Evolutionary conservation across 495 filamentous ascomycete genomes (phyloP).

Genomic region (Choiromyces venosus): DNA sequence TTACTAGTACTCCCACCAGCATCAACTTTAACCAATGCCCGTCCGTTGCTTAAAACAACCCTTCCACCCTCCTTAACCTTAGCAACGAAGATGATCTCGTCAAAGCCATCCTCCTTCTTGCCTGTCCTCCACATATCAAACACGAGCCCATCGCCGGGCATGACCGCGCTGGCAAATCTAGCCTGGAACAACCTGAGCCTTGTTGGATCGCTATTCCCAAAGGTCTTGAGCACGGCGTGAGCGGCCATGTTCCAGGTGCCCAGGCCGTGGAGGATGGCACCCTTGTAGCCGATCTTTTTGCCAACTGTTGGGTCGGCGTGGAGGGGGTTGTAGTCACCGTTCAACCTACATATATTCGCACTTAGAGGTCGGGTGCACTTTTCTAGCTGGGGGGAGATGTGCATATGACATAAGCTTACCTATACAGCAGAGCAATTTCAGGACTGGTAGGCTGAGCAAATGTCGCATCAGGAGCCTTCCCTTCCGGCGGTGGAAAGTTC

Average conservation of each 20-base stretch:
- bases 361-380: slow-evolving; percentile 17
- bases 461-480: slow-evolving; percentile 66
- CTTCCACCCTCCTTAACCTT: slow-evolving; percentile 59
- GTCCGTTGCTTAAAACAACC: slow-evolving; percentile 75
- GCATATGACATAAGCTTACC: slow-evolving; percentile 42
- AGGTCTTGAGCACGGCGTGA: slow-evolving; percentile 65
- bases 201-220: slow-evolving; percentile 69
- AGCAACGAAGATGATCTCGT: slow-evolving; percentile 75
- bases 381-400: not conserved
- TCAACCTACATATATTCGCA: slow-evolving; percentile 51
- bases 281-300: slow-evolving; percentile 82
- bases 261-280: slow-evolving; percentile 80
- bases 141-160: slow-evolving; percentile 65
- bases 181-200: slow-evolving; percentile 85
- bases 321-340: slow-evolving; percentile 88
- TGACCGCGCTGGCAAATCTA: slow-evolving; percentile 76
- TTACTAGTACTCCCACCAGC: slow-evolving; percentile 32
- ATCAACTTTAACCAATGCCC: slow-evolving; percentile 65
- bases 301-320: slow-evolving; percentile 80
- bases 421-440: slow-evolving; percentile 70
- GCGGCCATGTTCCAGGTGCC: slow-evolving; percentile 75
- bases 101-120: slow-evolving; percentile 61
- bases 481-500: slow-evolving; percentile 70
- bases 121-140: slow-evolving; percentile 63
- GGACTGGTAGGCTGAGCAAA: slow-evolving; percentile 60